Conservation (phyloP, 2,329 filamentous ascomycete genomes). For the Pyricularia sp. region DNA sequence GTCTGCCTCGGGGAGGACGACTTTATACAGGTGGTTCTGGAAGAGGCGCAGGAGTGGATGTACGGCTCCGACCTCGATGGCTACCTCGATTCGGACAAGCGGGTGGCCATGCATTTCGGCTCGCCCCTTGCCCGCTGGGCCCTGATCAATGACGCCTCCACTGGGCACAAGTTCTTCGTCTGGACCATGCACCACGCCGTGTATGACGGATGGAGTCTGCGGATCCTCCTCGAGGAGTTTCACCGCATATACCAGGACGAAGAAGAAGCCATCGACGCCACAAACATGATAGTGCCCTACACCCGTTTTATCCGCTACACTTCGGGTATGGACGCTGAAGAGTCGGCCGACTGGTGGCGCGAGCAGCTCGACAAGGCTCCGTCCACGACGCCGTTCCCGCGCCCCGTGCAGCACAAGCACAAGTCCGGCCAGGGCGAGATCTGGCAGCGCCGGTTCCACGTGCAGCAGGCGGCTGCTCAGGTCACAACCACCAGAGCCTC, state of each 20-base stretch:
- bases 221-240: constrained; percentile 12
- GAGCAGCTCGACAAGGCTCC: not conserved
- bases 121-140: not conserved
- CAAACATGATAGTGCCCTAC: not conserved
- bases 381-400: not conserved
- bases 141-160: not conserved
- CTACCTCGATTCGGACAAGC: not conserved
- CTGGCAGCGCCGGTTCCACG: not conserved
- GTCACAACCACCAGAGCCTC: not conserved
- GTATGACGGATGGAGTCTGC: constrained; percentile 22
- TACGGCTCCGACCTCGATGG: not conserved
- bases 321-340: not conserved
- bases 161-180: constrained; percentile 15
- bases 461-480: not conserved
- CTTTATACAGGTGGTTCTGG: constrained; percentile 3
- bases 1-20: not conserved
- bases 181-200: constrained; percentile 22
- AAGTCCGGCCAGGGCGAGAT: not conserved
- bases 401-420: not conserved
- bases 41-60: not conserved
- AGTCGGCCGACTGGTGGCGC: not conserved
- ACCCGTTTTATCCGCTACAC: not conserved
- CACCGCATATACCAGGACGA: not conserved
- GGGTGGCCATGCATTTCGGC: not conserved
- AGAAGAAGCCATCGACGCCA: not conserved